Conservation (phyloP, 75 land plant species). For the Isoetes taiwanensis region DNA sequence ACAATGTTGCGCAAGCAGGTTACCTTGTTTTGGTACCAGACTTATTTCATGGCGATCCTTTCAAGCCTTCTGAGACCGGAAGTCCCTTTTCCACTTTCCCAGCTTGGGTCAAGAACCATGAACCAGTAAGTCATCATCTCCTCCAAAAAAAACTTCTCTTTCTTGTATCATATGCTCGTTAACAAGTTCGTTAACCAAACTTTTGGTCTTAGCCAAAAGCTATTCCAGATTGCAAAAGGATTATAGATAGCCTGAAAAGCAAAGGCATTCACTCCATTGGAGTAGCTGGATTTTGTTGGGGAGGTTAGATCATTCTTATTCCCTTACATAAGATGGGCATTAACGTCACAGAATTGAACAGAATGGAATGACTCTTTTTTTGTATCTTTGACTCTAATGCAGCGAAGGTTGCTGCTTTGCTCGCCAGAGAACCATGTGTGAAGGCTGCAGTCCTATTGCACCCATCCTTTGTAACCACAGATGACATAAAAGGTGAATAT, state of each 20-base stretch:
- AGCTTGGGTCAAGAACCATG: constrained; percentile 40
- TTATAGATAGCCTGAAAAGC: constrained; percentile 36
- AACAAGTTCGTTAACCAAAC: no score
- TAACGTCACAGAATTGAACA: not conserved
- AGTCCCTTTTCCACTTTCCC: not conserved
- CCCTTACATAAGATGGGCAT: not conserved
- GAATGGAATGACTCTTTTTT: not conserved
- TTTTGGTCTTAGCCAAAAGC: constrained; percentile 68
- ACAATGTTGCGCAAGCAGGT: constrained; percentile 50
- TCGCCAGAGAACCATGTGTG: constrained; percentile 19
- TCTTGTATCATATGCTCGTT: no score
- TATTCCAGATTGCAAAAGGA: constrained; percentile 34
- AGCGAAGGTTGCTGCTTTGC: constrained; percentile 40
- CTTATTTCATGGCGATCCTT: constrained; percentile 48
- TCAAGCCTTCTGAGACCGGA: constrained; percentile 13
- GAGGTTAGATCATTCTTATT: constrained; percentile 29
- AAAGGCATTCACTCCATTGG: constrained; percentile 50
- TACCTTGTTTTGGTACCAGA: constrained; percentile 63
- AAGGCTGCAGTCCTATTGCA: constrained; percentile 48
- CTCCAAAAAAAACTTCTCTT: no score
- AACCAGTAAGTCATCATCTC: no score
- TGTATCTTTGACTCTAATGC: not conserved
- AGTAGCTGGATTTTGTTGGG: constrained; percentile 75
- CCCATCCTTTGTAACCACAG: constrained; percentile 38
- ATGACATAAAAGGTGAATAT: constrained; percentile 40